Percentiles rank a stretch among this genome's conserved stretches.
Evolutionary conservation across 2,329 filamentous ascomycete genomes (phyloP).

Genomic region (Fusarium sp.): DNA sequence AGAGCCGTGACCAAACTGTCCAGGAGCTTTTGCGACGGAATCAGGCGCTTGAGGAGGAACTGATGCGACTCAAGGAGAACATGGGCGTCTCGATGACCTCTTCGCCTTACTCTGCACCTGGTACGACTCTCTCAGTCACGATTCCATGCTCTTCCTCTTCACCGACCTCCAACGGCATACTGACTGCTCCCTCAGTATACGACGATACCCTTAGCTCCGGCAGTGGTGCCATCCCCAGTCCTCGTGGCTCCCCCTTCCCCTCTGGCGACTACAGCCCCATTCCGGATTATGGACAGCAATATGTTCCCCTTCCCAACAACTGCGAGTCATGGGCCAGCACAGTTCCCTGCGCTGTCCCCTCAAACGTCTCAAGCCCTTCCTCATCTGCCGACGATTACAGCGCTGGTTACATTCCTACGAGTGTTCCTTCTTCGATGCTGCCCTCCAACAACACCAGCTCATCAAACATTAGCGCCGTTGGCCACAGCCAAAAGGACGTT

Average conservation of each 20-base stretch:
- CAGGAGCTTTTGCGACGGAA: conserved; percentile 65
- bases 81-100: conserved; percentile 57
- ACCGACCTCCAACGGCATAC: conserved; percentile 12
- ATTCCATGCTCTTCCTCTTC: neutral
- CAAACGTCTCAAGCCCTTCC: conserved; percentile 63
- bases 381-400: conserved; percentile 63
- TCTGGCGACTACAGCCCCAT: conserved; percentile 57
- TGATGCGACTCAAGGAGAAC: conserved; percentile 58
- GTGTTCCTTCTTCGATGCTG: conserved; percentile 59
- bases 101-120: conserved; percentile 55
- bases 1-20: conserved; percentile 62
- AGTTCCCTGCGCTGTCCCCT: conserved; percentile 58
- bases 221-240: conserved; percentile 56
- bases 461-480: conserved; percentile 46
- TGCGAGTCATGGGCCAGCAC: conserved; percentile 60
- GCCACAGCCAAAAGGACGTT: conserved; percentile 53
- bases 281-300: conserved; percentile 56
- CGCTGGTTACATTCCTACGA: conserved; percentile 60
- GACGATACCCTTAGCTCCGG: conserved; percentile 55
- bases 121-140: conserved; percentile 45
- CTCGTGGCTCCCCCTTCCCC: conserved; percentile 59
- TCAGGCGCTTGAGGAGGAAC: conserved; percentile 64
- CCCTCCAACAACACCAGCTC: conserved; percentile 47
- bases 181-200: conserved; percentile 50
- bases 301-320: conserved; percentile 54